phyloP scores from a whole-genome alignment of 345 rosid species.

The Passiflora organensis region DNA sequence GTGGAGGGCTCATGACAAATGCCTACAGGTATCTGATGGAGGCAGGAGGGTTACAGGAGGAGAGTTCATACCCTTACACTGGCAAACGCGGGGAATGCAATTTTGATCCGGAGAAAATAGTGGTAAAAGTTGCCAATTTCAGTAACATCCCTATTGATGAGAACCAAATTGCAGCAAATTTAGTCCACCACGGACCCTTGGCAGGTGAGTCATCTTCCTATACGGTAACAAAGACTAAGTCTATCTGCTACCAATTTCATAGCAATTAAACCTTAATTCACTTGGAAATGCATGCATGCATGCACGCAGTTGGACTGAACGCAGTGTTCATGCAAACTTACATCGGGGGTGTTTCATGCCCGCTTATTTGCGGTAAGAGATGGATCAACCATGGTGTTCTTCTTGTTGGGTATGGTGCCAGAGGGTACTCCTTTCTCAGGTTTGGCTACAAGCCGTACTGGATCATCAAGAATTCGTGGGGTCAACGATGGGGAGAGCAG shows the following conservation, averaged over 20 bases:
- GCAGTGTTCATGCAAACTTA: slow-evolving; percentile 86
- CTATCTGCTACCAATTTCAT: too few species aligned
- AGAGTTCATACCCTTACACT: slow-evolving; percentile 55
- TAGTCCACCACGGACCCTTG: slow-evolving; percentile 74
- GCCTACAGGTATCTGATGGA: slow-evolving; percentile 70
- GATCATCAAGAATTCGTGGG: slow-evolving; percentile 94
- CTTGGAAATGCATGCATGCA: too few species aligned
- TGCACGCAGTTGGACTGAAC: slow-evolving; percentile 75
- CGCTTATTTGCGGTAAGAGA: slow-evolving; percentile 69
- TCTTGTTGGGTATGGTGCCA: slow-evolving; percentile 68
- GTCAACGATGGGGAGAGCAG: slow-evolving; percentile 69
- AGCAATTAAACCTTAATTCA: slow-evolving; percentile 1
- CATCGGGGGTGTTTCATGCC: slow-evolving; percentile 89
- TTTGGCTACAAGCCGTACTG: slow-evolving; percentile 65
- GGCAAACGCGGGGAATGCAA: slow-evolving; percentile 63
- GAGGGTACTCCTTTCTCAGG: slow-evolving; percentile 73
- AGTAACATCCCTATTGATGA: slow-evolving; percentile 61
- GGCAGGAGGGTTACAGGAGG: slow-evolving; percentile 76
- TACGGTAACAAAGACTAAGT: not conserved
- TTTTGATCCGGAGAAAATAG: slow-evolving; percentile 45
- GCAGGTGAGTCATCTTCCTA: slow-evolving; percentile 40
- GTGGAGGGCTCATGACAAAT: slow-evolving; percentile 88
- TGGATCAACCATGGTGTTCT: slow-evolving; percentile 71
- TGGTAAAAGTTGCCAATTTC: slow-evolving; percentile 53
- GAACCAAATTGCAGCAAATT: slow-evolving; percentile 61